Evolutionary conservation across 306 rosid genomes (phyloP).

Genomic region (Medicago lupulina): DNA sequence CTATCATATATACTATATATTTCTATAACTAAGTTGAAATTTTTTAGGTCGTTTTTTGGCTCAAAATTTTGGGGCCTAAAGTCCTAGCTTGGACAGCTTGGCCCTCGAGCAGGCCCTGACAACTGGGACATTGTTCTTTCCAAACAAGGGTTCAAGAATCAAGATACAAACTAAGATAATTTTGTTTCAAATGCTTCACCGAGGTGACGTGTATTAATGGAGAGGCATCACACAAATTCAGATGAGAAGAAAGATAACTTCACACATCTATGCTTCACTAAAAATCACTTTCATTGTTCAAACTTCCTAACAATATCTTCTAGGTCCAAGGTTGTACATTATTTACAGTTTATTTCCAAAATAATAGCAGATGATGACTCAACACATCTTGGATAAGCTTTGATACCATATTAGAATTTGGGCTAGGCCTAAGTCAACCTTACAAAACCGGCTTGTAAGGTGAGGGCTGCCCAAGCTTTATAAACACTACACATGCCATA

Average conservation of each 20-base stretch:
- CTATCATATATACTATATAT: too few species aligned
- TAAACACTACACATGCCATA: too few species aligned
- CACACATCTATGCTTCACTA: slow-evolving; percentile 13
- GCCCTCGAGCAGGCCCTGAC: background rate
- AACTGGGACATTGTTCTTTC: slow-evolving; percentile 22
- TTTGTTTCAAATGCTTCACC: slow-evolving; percentile 14
- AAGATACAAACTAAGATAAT: slow-evolving; percentile 27
- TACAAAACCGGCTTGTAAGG: too few species aligned
- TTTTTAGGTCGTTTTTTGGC: too few species aligned
- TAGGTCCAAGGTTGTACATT: slow-evolving; percentile 1
- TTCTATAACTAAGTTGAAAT: too few species aligned
- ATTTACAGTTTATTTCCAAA: slow-evolving; percentile 13
- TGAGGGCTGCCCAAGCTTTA: too few species aligned
- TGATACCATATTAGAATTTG: too few species aligned
- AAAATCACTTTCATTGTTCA: slow-evolving; percentile 7
- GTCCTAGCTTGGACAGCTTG: too few species aligned
- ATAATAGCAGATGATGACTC: background rate
- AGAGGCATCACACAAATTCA: slow-evolving; percentile 15
- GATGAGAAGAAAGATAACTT: slow-evolving; percentile 10
- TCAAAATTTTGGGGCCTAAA: too few species aligned
- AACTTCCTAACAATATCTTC: slow-evolving; percentile 7
- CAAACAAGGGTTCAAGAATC: background rate
- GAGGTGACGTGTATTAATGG: slow-evolving; percentile 14
- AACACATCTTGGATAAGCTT: too few species aligned
- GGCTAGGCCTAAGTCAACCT: too few species aligned